These are phyloP conservation scores for Iberis pinnata DNA, from an alignment of 345 rosid species.

Conservation along the genomic window DNA sequence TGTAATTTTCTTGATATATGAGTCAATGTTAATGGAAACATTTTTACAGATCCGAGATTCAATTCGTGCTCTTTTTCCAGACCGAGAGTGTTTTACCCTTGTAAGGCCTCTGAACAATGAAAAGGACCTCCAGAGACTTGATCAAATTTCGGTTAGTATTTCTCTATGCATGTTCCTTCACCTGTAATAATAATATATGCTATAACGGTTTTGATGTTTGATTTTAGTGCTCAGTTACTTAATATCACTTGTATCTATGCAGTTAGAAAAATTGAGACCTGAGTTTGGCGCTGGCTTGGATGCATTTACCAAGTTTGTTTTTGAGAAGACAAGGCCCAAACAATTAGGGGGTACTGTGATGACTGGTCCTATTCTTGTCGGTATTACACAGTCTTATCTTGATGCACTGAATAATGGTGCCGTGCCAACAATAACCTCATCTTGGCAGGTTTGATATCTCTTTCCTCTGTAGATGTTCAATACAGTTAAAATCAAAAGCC, in stretches of 20 bases:
- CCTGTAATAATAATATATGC: neutral
- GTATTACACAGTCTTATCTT: conserved; percentile 78
- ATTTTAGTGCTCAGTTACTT: neutral
- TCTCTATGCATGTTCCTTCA: neutral
- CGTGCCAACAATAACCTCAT: conserved; percentile 90
- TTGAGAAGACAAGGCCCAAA: conserved; percentile 96
- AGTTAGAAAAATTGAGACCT: conserved; percentile 75
- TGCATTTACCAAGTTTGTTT: conserved; percentile 88
- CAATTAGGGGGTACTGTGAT: conserved; percentile 80
- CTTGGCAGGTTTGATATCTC: conserved; percentile 80
- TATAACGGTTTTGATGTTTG: neutral
- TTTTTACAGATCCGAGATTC: conserved; percentile 72
- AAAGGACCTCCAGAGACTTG: conserved; percentile 80
- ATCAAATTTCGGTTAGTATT: conserved; percentile 72
- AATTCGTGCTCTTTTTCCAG: conserved; percentile 89
- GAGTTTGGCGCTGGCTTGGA: conserved; percentile 85
- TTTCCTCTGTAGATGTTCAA: conserved; percentile 8
- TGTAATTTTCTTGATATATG: neutral
- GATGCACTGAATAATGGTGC: conserved; percentile 97
- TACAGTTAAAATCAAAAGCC: neutral
- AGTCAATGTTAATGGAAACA: neutral
- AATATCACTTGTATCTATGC: conserved; percentile 25
- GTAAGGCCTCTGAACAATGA: conserved; percentile 88
- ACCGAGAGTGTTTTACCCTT: conserved; percentile 87
- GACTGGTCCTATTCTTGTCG: conserved; percentile 93